phyloP scores from a whole-genome alignment of 106 monocot species.

The Phalaenopsis aphrodite region DNA sequence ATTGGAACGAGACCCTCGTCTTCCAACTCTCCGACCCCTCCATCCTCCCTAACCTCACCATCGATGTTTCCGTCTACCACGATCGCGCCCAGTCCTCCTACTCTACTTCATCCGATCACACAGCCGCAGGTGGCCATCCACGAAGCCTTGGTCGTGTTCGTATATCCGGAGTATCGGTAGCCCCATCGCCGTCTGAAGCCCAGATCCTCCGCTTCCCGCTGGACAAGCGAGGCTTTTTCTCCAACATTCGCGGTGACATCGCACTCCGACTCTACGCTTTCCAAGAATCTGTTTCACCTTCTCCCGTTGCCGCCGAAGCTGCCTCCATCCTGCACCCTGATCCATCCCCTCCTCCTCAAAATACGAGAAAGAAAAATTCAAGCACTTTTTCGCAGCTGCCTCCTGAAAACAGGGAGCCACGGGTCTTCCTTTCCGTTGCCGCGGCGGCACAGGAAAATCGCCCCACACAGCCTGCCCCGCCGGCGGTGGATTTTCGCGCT shows the following conservation, averaged over 20 bases:
- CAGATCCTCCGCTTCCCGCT: conserved; percentile 51
- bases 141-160: conserved; percentile 77
- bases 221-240: conserved; percentile 86
- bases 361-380: not conserved
- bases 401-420: not conserved
- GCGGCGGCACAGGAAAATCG: conserved; percentile 1
- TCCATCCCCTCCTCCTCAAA: conserved; percentile 9
- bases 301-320: not conserved
- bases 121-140: conserved; percentile 9
- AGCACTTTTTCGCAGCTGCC: not conserved
- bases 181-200: conserved; percentile 27
- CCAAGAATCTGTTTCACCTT: not conserved
- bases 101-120: conserved; percentile 1
- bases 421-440: conserved; percentile 29
- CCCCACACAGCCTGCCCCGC: conserved; percentile 4
- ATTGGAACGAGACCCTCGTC: conserved; percentile 66
- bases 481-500: not conserved
- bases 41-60: conserved; percentile 23
- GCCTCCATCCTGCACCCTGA: conserved; percentile 14
- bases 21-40: conserved; percentile 51
- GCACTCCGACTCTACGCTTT: conserved; percentile 46
- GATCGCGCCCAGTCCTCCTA: conserved; percentile 30
- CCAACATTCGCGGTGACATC: conserved; percentile 73
- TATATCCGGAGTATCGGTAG: conserved; percentile 50
- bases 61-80: conserved; percentile 70